A percentile compares a stretch with the other conserved stretches of the same genome.
phyloP scores from a whole-genome alignment of 441 rosid genomes.

The Croton setiger region DNA sequence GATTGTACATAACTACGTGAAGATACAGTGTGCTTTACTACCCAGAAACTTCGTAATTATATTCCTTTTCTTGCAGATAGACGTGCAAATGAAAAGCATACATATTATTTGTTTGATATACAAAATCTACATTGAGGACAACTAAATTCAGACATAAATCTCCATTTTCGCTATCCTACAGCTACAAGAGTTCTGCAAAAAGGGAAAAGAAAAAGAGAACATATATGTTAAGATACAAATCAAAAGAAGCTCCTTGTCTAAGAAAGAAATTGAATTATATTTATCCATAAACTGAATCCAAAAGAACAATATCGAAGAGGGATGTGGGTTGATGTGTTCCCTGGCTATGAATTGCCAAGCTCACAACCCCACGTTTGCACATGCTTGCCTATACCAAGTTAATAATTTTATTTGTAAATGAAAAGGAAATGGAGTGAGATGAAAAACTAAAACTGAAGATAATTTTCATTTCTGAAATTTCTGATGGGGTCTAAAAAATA shows the following conservation, averaged over 20 bases:
- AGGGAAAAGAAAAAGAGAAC: background rate
- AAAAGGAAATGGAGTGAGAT: background rate
- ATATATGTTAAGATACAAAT: too few relatives aligned
- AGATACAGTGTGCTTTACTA: background rate
- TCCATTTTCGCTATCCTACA: background rate
- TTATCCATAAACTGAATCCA: constrained; percentile 5
- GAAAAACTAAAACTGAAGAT: constrained; percentile 5
- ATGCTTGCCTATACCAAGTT: background rate
- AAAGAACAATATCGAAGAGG: background rate
- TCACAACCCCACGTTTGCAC: background rate
- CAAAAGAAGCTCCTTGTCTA: background rate
- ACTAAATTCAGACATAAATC: background rate
- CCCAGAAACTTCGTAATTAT: background rate
- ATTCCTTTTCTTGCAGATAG: background rate
- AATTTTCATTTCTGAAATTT: constrained; percentile 20
- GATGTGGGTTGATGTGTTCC: background rate
- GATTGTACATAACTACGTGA: background rate
- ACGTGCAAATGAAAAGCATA: background rate
- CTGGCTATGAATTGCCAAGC: background rate
- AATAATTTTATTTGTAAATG: constrained; percentile 10
- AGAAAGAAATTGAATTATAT: background rate
- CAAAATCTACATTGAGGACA: background rate
- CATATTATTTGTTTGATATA: background rate
- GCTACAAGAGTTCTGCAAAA: background rate
- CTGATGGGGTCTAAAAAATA: constrained; percentile 13